Evolutionary conservation across 805 yeast genomes (phyloP), one percentile per base, ranked within the genome.

Genomic region (Kodamaea kaohsiungensis): DNA sequence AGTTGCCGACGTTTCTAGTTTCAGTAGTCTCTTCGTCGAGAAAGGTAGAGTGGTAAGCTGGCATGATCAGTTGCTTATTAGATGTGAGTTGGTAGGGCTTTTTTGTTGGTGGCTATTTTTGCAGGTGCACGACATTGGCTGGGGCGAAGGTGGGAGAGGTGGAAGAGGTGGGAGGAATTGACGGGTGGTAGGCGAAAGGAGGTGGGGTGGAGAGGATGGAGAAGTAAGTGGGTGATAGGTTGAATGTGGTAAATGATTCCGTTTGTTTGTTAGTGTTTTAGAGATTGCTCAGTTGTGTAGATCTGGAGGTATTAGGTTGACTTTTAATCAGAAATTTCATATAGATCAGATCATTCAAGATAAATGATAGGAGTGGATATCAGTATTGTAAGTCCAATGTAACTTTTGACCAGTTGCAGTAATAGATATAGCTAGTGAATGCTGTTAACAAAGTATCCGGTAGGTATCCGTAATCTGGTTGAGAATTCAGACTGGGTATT

Each of bases 31-130:
- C 84, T 57, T 86, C 91, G 18, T 81, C 82, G 35, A 86, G 76
- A 65, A 88, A 88, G 0, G 95, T 88, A 16, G 95, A 88, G 65
- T 89, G 95, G 64, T 86, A 88, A 8, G 93, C 95, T 77, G 80
- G 80, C 80, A 76, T 76, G 50, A 15, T 35, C 27, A 42, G 37
- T 15, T 40, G 19, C n/a, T 40, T 40, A 22, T 4, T 30, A 30
- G 13, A 9, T 30, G 10, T 30, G 35, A 30, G 35, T 30, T 22
- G 25, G 25, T 22, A 22, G 35, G 35, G 10, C 8, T 30, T 30
- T 30, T 30, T 30, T 30, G 35, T 30, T 30, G 35, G 35, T 30
- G 35, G 35, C 3, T 5, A 2, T 30, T 30, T 30, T 30, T 12
- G 35, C 13, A 30, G 35, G 35, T 30, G 35, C 35, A 30, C 35